Percentiles rank a stretch among this genome's conserved stretches.
These are phyloP conservation scores for Trametes coccinea DNA, from an alignment of 768 basidiomycete genomes.

Conservation along the genomic window DNA sequence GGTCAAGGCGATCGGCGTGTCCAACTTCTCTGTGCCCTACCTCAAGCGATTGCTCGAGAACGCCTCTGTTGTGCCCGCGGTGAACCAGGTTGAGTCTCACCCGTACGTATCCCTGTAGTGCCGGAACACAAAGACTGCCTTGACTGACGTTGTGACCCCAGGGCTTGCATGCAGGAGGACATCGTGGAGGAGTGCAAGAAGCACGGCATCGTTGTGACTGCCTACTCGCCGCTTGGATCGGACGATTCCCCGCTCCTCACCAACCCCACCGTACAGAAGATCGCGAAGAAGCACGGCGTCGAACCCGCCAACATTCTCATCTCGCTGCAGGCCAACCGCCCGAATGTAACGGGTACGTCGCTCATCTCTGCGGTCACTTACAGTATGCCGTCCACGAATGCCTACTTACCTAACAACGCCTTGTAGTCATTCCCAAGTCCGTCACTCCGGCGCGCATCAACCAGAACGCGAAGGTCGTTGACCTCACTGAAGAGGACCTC, in stretches of 20 bases:
- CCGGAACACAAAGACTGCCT: not conserved
- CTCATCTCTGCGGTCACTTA: not conserved
- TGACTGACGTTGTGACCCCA: constrained; percentile 16
- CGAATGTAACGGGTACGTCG: constrained; percentile 50
- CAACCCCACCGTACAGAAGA: constrained; percentile 57
- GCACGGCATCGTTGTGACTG: constrained; percentile 70
- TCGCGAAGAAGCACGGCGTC: constrained; percentile 63
- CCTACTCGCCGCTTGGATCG: constrained; percentile 80
- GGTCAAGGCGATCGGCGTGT: constrained; percentile 78
- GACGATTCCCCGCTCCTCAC: constrained; percentile 65
- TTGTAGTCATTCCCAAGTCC: constrained; percentile 69
- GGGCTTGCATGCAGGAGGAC: constrained; percentile 67
- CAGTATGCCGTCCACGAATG: no score
- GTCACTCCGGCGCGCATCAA: constrained; percentile 69
- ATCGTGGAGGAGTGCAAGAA: constrained; percentile 58
- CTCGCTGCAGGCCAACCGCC: constrained; percentile 71
- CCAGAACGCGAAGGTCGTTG: constrained; percentile 60
- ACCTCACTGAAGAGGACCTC: constrained; percentile 63
- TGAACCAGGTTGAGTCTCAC: constrained; percentile 80
- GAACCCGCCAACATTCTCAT: constrained; percentile 67
- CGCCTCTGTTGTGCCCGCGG: constrained; percentile 62
- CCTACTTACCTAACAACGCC: constrained; percentile 17
- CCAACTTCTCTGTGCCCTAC: constrained; percentile 69
- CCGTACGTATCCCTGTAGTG: constrained; percentile 45
- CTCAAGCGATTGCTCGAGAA: constrained; percentile 60